Evolutionary conservation across 73 alveolate species (phyloP).

Genomic region (Breviolum minutum): DNA sequence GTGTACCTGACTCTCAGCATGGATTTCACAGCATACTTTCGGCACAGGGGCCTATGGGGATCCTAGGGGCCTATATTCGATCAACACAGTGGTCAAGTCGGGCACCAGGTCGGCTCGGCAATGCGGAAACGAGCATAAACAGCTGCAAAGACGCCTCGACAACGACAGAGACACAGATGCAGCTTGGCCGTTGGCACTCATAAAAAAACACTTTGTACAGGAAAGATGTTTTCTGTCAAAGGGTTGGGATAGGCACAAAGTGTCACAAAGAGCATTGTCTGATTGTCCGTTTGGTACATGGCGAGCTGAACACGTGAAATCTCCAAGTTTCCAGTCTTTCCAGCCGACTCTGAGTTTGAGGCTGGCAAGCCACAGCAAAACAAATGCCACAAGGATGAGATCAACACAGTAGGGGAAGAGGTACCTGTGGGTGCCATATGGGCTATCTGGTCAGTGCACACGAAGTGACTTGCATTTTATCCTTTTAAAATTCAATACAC

Average conservation of each 20-base stretch:
- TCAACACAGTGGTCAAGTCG: not conserved
- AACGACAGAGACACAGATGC: not conserved
- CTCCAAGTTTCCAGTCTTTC: too few relatives aligned
- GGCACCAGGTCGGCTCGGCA: constrained; percentile 80
- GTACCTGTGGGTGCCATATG: constrained; percentile 23
- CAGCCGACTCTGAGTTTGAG: not conserved
- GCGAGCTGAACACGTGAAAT: too few relatives aligned
- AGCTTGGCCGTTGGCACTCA: too few relatives aligned
- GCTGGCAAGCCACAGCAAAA: constrained; percentile 54
- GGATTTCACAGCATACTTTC: not conserved
- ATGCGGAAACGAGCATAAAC: constrained; percentile 76
- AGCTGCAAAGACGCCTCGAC: constrained; percentile 49
- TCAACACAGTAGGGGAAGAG: constrained; percentile 68
- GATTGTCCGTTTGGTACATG: too few relatives aligned
- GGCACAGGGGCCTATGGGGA: too few relatives aligned
- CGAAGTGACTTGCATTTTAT: too few relatives aligned
- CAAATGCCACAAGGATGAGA: constrained; percentile 49
- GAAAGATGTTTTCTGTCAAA: too few relatives aligned
- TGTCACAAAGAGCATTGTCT: too few relatives aligned
- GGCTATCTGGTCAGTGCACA: too few relatives aligned
- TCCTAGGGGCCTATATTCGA: not conserved
- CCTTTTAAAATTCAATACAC: too few relatives aligned
- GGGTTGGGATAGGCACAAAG: too few relatives aligned
- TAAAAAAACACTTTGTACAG: too few relatives aligned
- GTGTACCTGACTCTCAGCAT: constrained; percentile 33